phyloP scores from a whole-genome alignment of 2,329 filamentous ascomycete species.

The Waltergamsia citrina region DNA sequence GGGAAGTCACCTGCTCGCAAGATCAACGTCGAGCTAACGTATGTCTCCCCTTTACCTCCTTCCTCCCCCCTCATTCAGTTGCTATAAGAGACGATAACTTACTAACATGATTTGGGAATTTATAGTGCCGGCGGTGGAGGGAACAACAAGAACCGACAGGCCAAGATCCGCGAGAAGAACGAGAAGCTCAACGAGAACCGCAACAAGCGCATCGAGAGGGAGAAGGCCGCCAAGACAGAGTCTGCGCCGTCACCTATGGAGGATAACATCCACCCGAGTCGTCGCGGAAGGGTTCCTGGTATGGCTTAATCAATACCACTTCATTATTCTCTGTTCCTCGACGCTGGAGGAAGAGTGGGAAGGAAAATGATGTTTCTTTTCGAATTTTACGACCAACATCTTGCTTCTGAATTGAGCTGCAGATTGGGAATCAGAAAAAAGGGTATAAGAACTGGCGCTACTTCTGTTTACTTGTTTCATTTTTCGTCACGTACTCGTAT shows the following conservation, averaged over 20 bases:
- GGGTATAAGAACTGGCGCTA: too few species aligned
- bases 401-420: neutral
- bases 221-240: constrained; percentile 26
- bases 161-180: constrained; percentile 82
- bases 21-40: constrained; percentile 92
- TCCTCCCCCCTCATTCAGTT: neutral
- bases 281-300: constrained; percentile 20
- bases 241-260: constrained; percentile 16
- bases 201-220: constrained; percentile 34
- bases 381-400: neutral
- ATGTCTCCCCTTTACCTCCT: constrained; percentile 23
- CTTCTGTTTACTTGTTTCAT: neutral
- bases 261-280: constrained; percentile 41
- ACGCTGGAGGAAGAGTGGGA: too few species aligned
- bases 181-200: constrained; percentile 66
- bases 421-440: neutral
- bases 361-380: constrained; percentile 1
- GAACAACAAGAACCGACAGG: constrained; percentile 60
- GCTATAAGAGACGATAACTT: too few species aligned
- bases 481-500: neutral
- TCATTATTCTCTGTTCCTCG: neutral
- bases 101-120: neutral
- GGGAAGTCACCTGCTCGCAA: constrained; percentile 48
- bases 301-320: neutral
- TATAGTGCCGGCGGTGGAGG: constrained; percentile 73